Conservation (phyloP, 1,139 yeast species). For the Blastobotrys arbuscula region DNA sequence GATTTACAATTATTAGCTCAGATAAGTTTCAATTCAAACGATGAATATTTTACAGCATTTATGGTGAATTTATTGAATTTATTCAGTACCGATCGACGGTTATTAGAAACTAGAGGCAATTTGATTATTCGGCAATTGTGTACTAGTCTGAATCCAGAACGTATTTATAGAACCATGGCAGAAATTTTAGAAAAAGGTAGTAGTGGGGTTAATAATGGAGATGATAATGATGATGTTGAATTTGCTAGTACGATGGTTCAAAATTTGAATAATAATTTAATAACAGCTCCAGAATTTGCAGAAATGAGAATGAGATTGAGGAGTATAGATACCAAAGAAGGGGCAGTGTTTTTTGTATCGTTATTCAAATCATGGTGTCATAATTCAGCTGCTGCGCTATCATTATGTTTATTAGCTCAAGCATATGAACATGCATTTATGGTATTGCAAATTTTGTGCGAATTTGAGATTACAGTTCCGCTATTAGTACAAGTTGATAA, state of each 20-base stretch:
- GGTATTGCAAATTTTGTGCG: conserved; percentile 69
- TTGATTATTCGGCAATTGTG: conserved; percentile 82
- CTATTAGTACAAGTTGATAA: conserved; percentile 74
- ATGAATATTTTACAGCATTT: conserved; percentile 69
- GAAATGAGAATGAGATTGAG: conserved; percentile 65
- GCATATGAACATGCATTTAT: conserved; percentile 84
- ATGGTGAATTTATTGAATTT: conserved; percentile 65
- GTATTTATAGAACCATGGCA: conserved; percentile 76
- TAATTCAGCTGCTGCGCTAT: conserved; percentile 82
- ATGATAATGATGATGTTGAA: conserved; percentile 52
- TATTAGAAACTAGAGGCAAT: conserved; percentile 70
- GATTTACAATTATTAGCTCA: conserved; percentile 74
- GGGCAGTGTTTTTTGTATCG: conserved; percentile 66
- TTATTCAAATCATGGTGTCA: conserved; percentile 91
- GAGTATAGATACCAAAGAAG: conserved; percentile 48
- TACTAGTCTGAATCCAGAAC: conserved; percentile 71
- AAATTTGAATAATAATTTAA: conserved; percentile 75
- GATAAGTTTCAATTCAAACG: conserved; percentile 71
- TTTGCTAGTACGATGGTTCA: conserved; percentile 82
- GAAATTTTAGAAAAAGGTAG: conserved; percentile 54
- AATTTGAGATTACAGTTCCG: conserved; percentile 66
- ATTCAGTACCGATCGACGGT: conserved; percentile 60
- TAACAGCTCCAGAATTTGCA: conserved; percentile 81
- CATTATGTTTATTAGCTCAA: conserved; percentile 80
- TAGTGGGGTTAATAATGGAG: conserved; percentile 30